Conservation (phyloP, 192 early-diverging fungal genomes). For the Chytriomyces confervae region DNA sequence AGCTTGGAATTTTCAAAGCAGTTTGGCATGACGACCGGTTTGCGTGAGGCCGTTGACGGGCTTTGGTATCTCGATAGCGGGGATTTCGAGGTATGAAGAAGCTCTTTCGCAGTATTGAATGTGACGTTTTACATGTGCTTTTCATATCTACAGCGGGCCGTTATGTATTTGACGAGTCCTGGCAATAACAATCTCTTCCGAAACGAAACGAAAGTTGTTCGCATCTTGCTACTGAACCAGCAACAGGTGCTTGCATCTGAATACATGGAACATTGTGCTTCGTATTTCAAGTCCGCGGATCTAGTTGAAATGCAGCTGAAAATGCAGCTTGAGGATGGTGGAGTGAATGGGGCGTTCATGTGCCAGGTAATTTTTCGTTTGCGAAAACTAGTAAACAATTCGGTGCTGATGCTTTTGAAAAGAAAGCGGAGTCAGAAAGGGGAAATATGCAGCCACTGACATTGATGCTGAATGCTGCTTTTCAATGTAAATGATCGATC, state of each 20-base stretch:
- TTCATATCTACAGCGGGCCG: not conserved
- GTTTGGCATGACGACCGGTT: not conserved
- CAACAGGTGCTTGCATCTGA: not conserved
- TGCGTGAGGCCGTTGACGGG: not conserved
- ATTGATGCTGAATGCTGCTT: not conserved
- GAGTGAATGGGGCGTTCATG: constrained; percentile 8
- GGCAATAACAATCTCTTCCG: not conserved
- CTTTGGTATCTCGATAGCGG: constrained; percentile 12
- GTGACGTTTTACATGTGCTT: no score
- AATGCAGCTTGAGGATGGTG: not conserved
- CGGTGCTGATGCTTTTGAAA: no score
- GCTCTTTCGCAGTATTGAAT: no score
- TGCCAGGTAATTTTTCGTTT: not conserved
- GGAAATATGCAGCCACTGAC: not conserved
- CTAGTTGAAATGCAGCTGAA: not conserved
- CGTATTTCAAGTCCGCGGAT: not conserved
- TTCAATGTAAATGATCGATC: constrained; percentile 1
- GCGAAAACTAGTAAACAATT: no score
- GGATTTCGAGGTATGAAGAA: not conserved
- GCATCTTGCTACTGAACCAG: not conserved
- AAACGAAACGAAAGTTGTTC: not conserved
- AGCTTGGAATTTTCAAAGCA: not conserved
- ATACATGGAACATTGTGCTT: not conserved
- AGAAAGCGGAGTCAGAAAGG: constrained; percentile 1
- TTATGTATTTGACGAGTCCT: constrained; percentile 10